These are phyloP conservation scores for Euphrasia arctica DNA, from an alignment of 305 asterid genomes.

Conservation along the genomic window DNA sequence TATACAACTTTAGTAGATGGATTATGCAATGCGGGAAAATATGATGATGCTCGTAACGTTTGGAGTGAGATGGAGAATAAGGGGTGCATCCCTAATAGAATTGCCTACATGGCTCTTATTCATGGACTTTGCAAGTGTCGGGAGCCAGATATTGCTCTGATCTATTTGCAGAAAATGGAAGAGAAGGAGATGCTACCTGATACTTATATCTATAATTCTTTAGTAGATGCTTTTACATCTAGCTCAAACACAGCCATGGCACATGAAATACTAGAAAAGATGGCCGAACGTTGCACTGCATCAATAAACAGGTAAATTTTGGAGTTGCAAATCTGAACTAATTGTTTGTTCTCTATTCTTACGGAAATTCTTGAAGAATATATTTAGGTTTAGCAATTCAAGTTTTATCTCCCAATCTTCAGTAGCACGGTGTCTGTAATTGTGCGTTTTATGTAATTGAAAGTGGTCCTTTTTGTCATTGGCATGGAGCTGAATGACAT, in stretches of 20 bases:
- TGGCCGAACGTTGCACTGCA: conserved; percentile 31
- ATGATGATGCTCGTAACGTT: conserved; percentile 46
- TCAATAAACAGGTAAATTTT: neutral
- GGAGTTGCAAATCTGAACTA: neutral
- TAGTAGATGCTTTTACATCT: conserved; percentile 55
- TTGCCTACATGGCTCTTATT: conserved; percentile 72
- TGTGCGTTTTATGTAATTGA: no score
- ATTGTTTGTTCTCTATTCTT: neutral
- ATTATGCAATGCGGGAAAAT: conserved; percentile 61
- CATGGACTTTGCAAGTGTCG: conserved; percentile 67
- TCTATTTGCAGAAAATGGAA: conserved; percentile 57
- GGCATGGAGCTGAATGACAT: no score
- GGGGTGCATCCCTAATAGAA: conserved; percentile 48
- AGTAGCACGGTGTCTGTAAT: no score
- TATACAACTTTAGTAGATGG: conserved; percentile 86
- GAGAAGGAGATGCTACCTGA: conserved; percentile 54
- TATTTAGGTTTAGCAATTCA: no score
- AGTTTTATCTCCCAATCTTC: no score
- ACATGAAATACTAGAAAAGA: conserved; percentile 42
- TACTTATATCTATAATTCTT: conserved; percentile 41
- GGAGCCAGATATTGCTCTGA: conserved; percentile 55
- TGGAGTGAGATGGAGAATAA: conserved; percentile 54
- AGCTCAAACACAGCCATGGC: conserved; percentile 40
- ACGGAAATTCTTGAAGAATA: no score
- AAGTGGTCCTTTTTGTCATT: no score